A percentile compares a stretch with the other conserved stretches of the same genome.
phyloP scores from a whole-genome alignment of 2,329 filamentous ascomycete genomes.

The Didymella glomerata region DNA sequence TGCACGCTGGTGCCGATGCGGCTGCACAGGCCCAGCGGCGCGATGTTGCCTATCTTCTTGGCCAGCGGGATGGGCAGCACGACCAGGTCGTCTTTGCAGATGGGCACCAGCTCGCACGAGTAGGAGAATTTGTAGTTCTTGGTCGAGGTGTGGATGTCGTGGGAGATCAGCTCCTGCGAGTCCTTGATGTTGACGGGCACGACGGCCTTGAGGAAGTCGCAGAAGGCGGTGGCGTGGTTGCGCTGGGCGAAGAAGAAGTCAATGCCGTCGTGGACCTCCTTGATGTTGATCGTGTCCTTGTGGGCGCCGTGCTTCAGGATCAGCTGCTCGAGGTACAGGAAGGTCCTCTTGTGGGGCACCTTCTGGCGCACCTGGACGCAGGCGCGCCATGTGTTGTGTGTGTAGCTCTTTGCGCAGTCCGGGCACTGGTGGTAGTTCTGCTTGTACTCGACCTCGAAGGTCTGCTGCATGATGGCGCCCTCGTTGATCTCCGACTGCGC shows the following conservation, averaged over 20 bases:
- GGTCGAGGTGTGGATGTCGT: slow-evolving; percentile 88
- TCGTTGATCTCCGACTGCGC: slow-evolving; percentile 77
- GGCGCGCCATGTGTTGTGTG: slow-evolving; percentile 93
- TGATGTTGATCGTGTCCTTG: slow-evolving; percentile 94
- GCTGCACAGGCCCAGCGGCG: slow-evolving; percentile 84
- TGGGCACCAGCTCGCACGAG: slow-evolving; percentile 87
- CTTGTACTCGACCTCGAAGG: slow-evolving; percentile 94
- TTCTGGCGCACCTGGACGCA: slow-evolving; percentile 96
- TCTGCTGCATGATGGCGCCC: slow-evolving; percentile 82
- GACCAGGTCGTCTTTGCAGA: slow-evolving; percentile 98
- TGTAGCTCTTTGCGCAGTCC: slow-evolving; percentile 89
- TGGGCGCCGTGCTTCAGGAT: slow-evolving; percentile 89
- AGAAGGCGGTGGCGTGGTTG: slow-evolving; percentile 91
- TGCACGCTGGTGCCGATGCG: slow-evolving; percentile 89
- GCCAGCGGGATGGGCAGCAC: slow-evolving; percentile 89
- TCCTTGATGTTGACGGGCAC: slow-evolving; percentile 81
- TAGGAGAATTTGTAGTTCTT: slow-evolving; percentile 96
- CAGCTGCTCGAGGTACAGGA: slow-evolving; percentile 86
- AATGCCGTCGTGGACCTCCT: slow-evolving; percentile 92
- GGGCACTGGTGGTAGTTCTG: slow-evolving; percentile 91
- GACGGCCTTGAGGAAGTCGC: slow-evolving; percentile 87
- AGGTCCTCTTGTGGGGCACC: slow-evolving; percentile 91
- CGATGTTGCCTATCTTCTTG: slow-evolving; percentile 86
- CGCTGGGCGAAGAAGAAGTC: slow-evolving; percentile 93
- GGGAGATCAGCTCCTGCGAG: slow-evolving; percentile 90